These are phyloP conservation scores for Globisporangium canariense DNA, from an alignment of 352 stramenopile species.

Conservation along the genomic window DNA sequence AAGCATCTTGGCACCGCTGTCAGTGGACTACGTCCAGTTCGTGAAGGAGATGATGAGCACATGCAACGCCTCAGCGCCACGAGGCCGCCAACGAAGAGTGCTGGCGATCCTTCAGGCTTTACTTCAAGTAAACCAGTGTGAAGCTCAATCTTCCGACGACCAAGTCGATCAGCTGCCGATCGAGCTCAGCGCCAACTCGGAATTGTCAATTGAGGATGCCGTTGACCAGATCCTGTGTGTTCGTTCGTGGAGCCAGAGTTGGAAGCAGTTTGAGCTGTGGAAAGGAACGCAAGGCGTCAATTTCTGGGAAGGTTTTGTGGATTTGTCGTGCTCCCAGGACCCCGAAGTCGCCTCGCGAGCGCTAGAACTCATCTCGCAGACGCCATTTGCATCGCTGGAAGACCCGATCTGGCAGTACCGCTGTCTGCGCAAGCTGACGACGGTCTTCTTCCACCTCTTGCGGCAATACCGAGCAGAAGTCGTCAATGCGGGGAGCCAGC, in stretches of 20 bases:
- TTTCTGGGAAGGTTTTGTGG: conserved; percentile 64
- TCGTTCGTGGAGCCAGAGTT: conserved; percentile 32
- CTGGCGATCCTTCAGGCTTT: conserved; percentile 41
- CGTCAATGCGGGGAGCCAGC: conserved; percentile 16
- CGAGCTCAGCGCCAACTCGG: conserved; percentile 9
- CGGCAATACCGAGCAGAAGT: conserved; percentile 42
- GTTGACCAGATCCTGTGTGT: conserved; percentile 28
- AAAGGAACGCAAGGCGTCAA: conserved; percentile 42
- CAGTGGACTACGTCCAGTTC: conserved; percentile 49
- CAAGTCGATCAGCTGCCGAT: conserved; percentile 19
- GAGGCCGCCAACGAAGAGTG: conserved; percentile 26
- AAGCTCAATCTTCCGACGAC: conserved; percentile 15
- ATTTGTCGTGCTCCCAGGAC: conserved; percentile 44
- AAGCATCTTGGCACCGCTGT: conserved; percentile 37
- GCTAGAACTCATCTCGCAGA: conserved; percentile 46
- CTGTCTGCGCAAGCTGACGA: conserved; percentile 54
- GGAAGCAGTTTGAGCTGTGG: conserved; percentile 44
- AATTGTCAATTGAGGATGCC: conserved; percentile 16
- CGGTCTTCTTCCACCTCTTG: conserved; percentile 56
- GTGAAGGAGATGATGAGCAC: conserved; percentile 32
- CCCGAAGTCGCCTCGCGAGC: conserved; percentile 35
- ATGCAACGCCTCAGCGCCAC: conserved; percentile 27
- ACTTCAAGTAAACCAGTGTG: conserved; percentile 24
- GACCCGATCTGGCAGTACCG: conserved; percentile 74
- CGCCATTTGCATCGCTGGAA: conserved; percentile 64